A percentile compares a stretch with the other conserved stretches of the same genome.
Conservation (phyloP, 805 yeast genomes). For the Cyberlindnera bimundalis region DNA sequence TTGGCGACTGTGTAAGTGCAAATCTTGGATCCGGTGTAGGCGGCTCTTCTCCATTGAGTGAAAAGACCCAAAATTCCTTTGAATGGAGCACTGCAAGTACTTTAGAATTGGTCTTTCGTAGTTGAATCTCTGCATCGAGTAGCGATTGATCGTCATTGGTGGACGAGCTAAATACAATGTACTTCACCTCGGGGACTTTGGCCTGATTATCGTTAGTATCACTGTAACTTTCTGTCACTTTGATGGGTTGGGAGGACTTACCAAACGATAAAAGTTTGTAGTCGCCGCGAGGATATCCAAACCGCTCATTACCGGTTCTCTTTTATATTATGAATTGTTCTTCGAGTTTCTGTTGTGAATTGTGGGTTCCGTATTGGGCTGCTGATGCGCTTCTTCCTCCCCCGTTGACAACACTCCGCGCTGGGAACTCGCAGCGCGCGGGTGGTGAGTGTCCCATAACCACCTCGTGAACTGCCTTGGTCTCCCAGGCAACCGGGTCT, state of each 20-base stretch:
- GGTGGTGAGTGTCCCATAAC: too few species aligned
- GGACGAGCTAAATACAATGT: slow-evolving; percentile 14
- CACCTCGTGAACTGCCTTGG: too few species aligned
- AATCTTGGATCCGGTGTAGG: slow-evolving; percentile 31
- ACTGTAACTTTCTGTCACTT: not conserved
- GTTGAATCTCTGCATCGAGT: slow-evolving; percentile 37
- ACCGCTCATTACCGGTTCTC: slow-evolving; percentile 9
- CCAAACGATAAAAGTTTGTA: slow-evolving; percentile 25
- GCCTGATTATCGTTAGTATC: slow-evolving; percentile 9
- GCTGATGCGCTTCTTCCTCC: too few species aligned
- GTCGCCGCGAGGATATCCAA: slow-evolving; percentile 18
- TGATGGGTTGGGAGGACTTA: slow-evolving; percentile 10
- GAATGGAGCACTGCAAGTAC: slow-evolving; percentile 37
- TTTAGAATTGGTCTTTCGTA: slow-evolving; percentile 34
- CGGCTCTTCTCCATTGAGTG: slow-evolving; percentile 33
- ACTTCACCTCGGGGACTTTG: slow-evolving; percentile 20
- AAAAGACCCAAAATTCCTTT: slow-evolving; percentile 43
- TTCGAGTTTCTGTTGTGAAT: too few species aligned
- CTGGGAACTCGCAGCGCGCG: too few species aligned
- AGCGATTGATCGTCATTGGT: slow-evolving; percentile 37
- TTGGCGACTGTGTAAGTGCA: slow-evolving; percentile 14
- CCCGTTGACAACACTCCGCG: too few species aligned
- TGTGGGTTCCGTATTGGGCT: too few species aligned
- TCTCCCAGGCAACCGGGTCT: too few species aligned
- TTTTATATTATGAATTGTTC: too few species aligned